Percentiles rank a stretch among this genome's conserved stretches.
Conservation (phyloP, 148 eudicot species). For the Chenopodium berlandieri region DNA sequence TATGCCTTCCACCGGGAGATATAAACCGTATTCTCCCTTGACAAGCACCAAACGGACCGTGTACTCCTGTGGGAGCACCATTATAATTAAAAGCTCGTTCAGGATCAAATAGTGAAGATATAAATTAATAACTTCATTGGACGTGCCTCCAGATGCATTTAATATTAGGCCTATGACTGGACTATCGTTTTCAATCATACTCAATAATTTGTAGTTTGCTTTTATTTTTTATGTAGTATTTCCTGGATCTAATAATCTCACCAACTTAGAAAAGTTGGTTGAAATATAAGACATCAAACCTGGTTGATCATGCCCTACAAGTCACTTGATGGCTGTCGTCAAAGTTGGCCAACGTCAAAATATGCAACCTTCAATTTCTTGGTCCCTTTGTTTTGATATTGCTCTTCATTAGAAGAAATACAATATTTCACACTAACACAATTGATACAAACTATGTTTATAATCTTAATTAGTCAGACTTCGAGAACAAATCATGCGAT, state of each 20-base stretch:
- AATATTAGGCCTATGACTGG: background rate
- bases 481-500: slow-evolving; percentile 13
- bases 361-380: background rate
- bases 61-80: background rate
- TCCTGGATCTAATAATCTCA: too few species aligned
- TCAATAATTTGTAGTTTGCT: too few species aligned
- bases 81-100: too few species aligned
- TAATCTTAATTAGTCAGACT: background rate
- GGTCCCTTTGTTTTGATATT: background rate
- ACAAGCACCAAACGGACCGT: background rate
- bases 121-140: too few species aligned
- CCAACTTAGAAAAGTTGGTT: too few species aligned
- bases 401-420: background rate
- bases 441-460: background rate
- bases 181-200: too few species aligned
- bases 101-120: background rate
- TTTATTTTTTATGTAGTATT: too few species aligned
- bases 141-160: background rate
- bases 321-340: background rate
- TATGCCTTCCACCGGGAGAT: background rate
- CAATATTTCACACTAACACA: background rate
- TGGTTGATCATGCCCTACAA: background rate
- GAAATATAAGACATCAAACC: too few species aligned
- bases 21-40: background rate
- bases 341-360: background rate